A percentile compares a stretch with the other conserved stretches of the same genome.
phyloP scores from a whole-genome alignment of 805 yeast genomes.

The Ogataea neopini region DNA sequence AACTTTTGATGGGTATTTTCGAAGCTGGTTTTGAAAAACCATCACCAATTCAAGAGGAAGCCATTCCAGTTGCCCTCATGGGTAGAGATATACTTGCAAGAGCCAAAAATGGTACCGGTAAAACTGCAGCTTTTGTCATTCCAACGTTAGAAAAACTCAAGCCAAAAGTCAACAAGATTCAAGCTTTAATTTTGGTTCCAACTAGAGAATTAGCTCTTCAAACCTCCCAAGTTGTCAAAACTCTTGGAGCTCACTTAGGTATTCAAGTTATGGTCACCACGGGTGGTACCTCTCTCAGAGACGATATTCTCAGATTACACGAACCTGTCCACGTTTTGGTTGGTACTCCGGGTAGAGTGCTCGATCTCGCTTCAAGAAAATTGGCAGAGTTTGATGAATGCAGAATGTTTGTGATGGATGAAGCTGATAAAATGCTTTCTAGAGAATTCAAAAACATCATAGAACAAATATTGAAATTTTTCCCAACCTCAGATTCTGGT shows the following conservation, averaged over 20 bases:
- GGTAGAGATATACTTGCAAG: constrained; percentile 96
- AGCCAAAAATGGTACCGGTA: constrained; percentile 98
- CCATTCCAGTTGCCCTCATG: constrained; percentile 91
- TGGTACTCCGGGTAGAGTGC: constrained; percentile 97
- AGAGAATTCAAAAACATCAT: constrained; percentile 86
- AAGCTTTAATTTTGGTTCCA: constrained; percentile 91
- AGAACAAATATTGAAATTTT: constrained; percentile 78
- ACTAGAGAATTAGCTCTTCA: constrained; percentile 97
- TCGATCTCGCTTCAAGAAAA: constrained; percentile 87
- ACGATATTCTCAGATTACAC: constrained; percentile 88
- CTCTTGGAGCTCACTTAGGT: constrained; percentile 91
- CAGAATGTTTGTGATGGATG: constrained; percentile 93
- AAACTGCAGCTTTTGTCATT: constrained; percentile 95
- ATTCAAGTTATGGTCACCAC: constrained; percentile 96
- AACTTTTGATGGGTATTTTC: constrained; percentile 94
- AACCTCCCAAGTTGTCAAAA: constrained; percentile 95
- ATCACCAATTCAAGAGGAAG: constrained; percentile 96
- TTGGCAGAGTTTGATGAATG: constrained; percentile 87
- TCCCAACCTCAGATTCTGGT: constrained; percentile 53
- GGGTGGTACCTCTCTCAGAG: constrained; percentile 93
- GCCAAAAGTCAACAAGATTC: constrained; percentile 81
- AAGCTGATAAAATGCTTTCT: constrained; percentile 95
- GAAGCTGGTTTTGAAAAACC: constrained; percentile 99
- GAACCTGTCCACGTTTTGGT: constrained; percentile 94
- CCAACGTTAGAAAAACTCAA: constrained; percentile 89